phyloP scores from a whole-genome alignment of 768 basidiomycete species.

The Kondoa malvinella region DNA sequence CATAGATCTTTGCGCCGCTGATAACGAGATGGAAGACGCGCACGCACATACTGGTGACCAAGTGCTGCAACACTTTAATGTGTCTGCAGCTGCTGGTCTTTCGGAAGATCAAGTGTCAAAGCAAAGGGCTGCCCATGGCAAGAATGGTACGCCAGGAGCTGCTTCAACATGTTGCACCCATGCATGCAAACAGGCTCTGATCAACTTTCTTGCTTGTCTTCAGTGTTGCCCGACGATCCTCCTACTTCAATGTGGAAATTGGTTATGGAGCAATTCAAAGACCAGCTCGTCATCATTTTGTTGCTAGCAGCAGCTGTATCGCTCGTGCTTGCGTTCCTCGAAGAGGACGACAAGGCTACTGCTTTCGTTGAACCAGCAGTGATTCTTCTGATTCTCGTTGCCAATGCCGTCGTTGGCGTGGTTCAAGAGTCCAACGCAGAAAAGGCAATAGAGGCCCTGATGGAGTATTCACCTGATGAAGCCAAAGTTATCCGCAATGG shows the following conservation, averaged over 20 bases:
- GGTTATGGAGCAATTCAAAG: conserved; percentile 97
- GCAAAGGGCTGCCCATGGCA: conserved; percentile 6
- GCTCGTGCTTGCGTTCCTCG: conserved; percentile 75
- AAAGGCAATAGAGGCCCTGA: conserved; percentile 93
- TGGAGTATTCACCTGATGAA: conserved; percentile 93
- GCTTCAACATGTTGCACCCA: neutral
- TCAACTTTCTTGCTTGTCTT: neutral
- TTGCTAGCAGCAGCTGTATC: conserved; percentile 85
- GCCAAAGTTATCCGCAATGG: conserved; percentile 72
- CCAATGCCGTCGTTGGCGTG: conserved; percentile 94
- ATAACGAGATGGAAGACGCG: no score
- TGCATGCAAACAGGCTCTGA: neutral
- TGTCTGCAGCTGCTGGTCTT: conserved; percentile 11
- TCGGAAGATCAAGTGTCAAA: conserved; percentile 5
- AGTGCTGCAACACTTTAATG: conserved; percentile 13
- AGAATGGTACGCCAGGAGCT: conserved; percentile 9
- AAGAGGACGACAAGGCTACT: conserved; percentile 49
- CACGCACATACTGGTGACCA: conserved; percentile 7
- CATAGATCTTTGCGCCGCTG: no score
- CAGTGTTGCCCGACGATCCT: conserved; percentile 84
- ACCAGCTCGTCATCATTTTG: conserved; percentile 91
- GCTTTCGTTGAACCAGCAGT: conserved; percentile 92
- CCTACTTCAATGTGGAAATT: conserved; percentile 83
- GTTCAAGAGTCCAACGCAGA: conserved; percentile 94
- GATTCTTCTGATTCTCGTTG: conserved; percentile 85